These are phyloP conservation scores for Asterophora parasitica DNA, from an alignment of 768 basidiomycete genomes.

Conservation along the genomic window DNA sequence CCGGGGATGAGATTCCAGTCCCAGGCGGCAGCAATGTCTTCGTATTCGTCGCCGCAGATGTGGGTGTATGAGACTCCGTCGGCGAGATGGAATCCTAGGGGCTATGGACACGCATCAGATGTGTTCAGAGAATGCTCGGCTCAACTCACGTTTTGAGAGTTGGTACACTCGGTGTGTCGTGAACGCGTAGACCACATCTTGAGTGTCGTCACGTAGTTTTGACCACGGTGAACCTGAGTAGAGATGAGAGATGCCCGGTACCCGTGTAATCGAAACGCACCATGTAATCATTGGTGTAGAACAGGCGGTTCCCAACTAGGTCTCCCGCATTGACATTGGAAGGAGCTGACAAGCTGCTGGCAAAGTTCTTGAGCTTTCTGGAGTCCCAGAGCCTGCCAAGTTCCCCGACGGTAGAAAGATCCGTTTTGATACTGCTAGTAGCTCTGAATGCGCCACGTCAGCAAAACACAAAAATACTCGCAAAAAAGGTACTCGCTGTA, in stretches of 20 bases:
- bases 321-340: conserved; percentile 50
- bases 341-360: conserved; percentile 31
- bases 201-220: conserved; percentile 53
- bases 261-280: conserved; percentile 25
- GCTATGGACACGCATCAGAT: conserved; percentile 27
- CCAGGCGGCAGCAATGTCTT: conserved; percentile 69
- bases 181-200: conserved; percentile 63
- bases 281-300: conserved; percentile 68
- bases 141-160: conserved; percentile 50
- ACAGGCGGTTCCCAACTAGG: conserved; percentile 56
- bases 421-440: conserved; percentile 51
- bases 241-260: neutral
- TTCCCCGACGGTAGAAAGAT: conserved; percentile 34
- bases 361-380: conserved; percentile 31
- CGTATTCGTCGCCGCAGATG: conserved; percentile 62
- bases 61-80: conserved; percentile 65
- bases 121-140: neutral
- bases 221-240: conserved; percentile 55
- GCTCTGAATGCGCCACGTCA: conserved; percentile 35
- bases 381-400: conserved; percentile 17
- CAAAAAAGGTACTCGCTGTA: conserved; percentile 34
- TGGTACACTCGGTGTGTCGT: conserved; percentile 58
- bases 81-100: conserved; percentile 66
- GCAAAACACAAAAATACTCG: neutral
- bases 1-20: conserved; percentile 79